phyloP scores from a whole-genome alignment of 2,329 filamentous ascomycete genomes.

The Aspergillus tanneri region DNA sequence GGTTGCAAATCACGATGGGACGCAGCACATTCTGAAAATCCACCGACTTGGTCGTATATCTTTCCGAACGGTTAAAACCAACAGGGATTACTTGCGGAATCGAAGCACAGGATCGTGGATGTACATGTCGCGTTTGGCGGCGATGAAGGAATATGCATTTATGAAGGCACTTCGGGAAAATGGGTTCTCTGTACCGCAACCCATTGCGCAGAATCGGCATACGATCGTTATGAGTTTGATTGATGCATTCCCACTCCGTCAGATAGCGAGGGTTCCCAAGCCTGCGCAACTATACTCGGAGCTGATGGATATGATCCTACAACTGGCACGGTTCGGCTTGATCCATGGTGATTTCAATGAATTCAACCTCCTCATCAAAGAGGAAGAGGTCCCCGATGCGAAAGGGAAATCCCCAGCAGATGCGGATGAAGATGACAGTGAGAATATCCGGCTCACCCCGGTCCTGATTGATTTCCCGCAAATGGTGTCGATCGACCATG shows the following conservation, averaged over 20 bases:
- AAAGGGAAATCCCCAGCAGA: constrained; percentile 39
- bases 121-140: constrained; percentile 92
- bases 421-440: constrained; percentile 29
- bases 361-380: constrained; percentile 95
- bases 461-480: constrained; percentile 97
- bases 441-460: constrained; percentile 62
- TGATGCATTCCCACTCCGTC: constrained; percentile 86
- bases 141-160: constrained; percentile 91
- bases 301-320: constrained; percentile 80
- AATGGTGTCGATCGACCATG: constrained; percentile 93
- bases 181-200: constrained; percentile 85
- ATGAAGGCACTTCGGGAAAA: constrained; percentile 83
- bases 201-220: constrained; percentile 85
- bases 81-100: constrained; percentile 90
- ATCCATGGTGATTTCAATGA: constrained; percentile 99
- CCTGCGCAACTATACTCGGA: constrained; percentile 88
- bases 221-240: constrained; percentile 95
- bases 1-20: constrained; percentile 75
- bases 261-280: constrained; percentile 79
- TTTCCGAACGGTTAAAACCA: constrained; percentile 93
- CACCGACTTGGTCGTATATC: constrained; percentile 93
- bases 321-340: constrained; percentile 78
- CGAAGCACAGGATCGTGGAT: constrained; percentile 85
- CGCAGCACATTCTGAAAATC: constrained; percentile 86
- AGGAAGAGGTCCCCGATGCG: constrained; percentile 50